Evolutionary conservation across 2,329 filamentous ascomycete species (phyloP).

Genomic region (Colletotrichum brevisporum): DNA sequence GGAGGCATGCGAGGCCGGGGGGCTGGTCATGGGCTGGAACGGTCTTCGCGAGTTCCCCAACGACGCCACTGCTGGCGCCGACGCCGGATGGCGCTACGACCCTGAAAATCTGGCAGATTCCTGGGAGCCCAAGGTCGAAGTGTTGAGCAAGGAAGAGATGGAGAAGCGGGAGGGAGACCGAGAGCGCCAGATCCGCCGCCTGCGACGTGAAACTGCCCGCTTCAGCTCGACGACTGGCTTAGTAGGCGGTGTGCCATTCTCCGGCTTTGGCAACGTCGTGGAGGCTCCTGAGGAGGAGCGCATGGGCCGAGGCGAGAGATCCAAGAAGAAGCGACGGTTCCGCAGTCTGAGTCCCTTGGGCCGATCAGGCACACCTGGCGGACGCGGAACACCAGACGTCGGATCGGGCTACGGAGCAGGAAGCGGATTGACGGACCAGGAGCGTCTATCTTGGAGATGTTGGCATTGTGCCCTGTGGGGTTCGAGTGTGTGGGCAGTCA

Average conservation of each 20-base stretch:
- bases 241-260: constrained; percentile 78
- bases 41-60: constrained; percentile 82
- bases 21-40: constrained; percentile 81
- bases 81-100: constrained; percentile 96
- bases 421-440: constrained; percentile 78
- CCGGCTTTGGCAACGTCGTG: constrained; percentile 64
- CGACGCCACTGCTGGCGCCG: constrained; percentile 84
- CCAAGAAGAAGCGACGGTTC: constrained; percentile 95
- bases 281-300: constrained; percentile 76
- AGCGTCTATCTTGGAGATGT: constrained; percentile 89
- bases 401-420: constrained; percentile 78
- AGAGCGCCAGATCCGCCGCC: constrained; percentile 88
- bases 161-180: constrained; percentile 96
- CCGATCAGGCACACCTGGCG: constrained; percentile 76
- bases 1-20: constrained; percentile 93
- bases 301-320: constrained; percentile 92
- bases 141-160: constrained; percentile 93
- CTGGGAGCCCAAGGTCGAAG: constrained; percentile 87
- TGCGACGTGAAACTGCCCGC: constrained; percentile 90
- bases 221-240: constrained; percentile 91
- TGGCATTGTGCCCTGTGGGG: constrained; percentile 90
- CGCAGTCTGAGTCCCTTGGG: constrained; percentile 86
- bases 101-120: constrained; percentile 88
- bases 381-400: constrained; percentile 85
- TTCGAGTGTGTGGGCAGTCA: constrained; percentile 92